Conservation (phyloP, 176 grass and related monocot genomes). For the Elaeis guineensis region DNA sequence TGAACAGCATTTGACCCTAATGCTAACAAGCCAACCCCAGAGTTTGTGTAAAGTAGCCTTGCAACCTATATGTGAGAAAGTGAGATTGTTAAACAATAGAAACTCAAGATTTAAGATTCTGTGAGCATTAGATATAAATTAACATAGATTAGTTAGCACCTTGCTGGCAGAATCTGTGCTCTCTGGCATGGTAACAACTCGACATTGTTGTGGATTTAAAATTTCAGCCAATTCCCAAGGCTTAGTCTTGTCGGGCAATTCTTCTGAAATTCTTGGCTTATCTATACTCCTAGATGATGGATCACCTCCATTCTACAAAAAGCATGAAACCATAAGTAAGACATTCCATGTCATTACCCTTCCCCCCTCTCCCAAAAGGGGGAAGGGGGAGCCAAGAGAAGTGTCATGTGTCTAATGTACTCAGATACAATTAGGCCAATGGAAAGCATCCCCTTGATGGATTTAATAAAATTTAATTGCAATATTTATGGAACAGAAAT, state of each 20-base stretch:
- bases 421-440: no score
- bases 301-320: conserved; percentile 70
- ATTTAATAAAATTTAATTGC: no score
- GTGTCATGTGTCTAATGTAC: no score
- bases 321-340: neutral
- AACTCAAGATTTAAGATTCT: no score
- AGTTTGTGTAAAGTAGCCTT: conserved; percentile 90
- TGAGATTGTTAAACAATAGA: conserved; percentile 4
- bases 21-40: conserved; percentile 77
- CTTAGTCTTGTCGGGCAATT: conserved; percentile 65
- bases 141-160: conserved; percentile 28
- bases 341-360: no score
- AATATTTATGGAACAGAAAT: no score
- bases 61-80: conserved; percentile 47
- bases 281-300: conserved; percentile 60
- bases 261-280: conserved; percentile 76
- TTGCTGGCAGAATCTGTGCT: conserved; percentile 63
- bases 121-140: conserved; percentile 18
- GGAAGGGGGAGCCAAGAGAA: no score
- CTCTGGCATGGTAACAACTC: conserved; percentile 81
- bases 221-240: conserved; percentile 68
- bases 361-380: no score
- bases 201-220: conserved; percentile 67
- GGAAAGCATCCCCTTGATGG: no score
- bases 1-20: conserved; percentile 85